phyloP scores from a whole-genome alignment of 306 rosid species.

The Pyrus pyrifolia region DNA sequence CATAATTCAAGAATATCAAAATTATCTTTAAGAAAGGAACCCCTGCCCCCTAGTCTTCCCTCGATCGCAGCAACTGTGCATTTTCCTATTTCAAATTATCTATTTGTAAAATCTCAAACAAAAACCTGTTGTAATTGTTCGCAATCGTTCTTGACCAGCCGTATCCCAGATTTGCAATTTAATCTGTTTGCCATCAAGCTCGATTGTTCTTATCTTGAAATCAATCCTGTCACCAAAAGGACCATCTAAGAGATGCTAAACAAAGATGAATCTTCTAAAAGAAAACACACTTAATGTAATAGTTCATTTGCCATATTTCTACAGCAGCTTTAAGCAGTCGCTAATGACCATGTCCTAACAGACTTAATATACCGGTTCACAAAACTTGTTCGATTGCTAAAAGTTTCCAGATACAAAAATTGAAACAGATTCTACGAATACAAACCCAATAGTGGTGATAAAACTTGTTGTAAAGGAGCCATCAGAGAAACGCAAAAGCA shows the following conservation, averaged over 20 bases:
- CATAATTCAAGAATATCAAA: conserved; percentile 11
- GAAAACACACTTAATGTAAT: not conserved
- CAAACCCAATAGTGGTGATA: conserved; percentile 82
- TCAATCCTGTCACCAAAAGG: conserved; percentile 48
- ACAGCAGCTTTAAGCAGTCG: not conserved
- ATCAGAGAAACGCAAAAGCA: conserved; percentile 80
- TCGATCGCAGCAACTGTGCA: not conserved
- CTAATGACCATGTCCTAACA: not conserved
- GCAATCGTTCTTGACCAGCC: conserved; percentile 84
- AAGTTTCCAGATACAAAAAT: conserved; percentile 1
- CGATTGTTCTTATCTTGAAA: conserved; percentile 88
- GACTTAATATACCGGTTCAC: not conserved
- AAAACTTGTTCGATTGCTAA: not conserved
- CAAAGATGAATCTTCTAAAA: not conserved
- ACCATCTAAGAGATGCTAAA: conserved; percentile 6
- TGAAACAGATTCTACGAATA: conserved; percentile 13
- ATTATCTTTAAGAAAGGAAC: not conserved
- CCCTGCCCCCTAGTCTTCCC: not conserved
- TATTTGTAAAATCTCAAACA: conserved; percentile 10
- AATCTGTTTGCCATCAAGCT: conserved; percentile 68
- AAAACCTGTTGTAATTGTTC: conserved; percentile 74
- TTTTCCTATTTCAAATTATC: not conserved
- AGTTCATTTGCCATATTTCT: not conserved
- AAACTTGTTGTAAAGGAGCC: conserved; percentile 82
- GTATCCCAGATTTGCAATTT: conserved; percentile 90